phyloP scores from a whole-genome alignment of 495 filamentous ascomycete genomes.

The Talaromyces stipitatus region DNA sequence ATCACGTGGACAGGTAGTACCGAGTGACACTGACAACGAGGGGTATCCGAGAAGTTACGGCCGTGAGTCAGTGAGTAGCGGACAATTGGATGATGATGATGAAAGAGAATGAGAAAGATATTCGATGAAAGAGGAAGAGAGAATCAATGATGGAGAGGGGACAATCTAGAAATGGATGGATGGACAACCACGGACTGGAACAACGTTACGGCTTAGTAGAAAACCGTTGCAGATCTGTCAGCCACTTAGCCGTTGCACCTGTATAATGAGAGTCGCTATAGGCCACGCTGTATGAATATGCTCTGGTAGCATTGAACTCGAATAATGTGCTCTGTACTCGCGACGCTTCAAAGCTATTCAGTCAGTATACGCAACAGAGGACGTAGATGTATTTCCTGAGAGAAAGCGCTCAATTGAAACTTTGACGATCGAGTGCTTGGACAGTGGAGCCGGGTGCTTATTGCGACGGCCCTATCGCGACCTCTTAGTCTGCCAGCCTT shows the following conservation, averaged over 20 bases:
- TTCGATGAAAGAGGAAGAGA: background rate
- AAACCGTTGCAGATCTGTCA: background rate
- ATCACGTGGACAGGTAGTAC: background rate
- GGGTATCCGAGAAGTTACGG: background rate
- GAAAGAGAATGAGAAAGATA: background rate
- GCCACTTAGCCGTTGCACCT: background rate
- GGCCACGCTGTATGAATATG: background rate
- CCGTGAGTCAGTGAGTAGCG: background rate
- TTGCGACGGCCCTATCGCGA: background rate
- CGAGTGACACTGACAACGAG: background rate
- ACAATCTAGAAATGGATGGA: background rate
- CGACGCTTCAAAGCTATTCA: too few species aligned
- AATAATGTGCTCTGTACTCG: too few species aligned
- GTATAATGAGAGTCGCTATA: too few species aligned
- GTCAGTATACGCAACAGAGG: too few species aligned
- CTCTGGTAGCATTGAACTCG: too few species aligned
- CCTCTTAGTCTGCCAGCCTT: background rate
- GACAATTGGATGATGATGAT: background rate
- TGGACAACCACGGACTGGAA: background rate
- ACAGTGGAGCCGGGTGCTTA: background rate
- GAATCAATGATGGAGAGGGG: too few species aligned
- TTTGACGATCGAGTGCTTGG: background rate
- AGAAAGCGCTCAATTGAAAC: too few species aligned
- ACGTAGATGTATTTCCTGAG: too few species aligned
- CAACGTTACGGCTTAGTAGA: background rate